A percentile compares a stretch with the other conserved stretches of the same genome.
phyloP scores from a whole-genome alignment of 2,329 filamentous ascomycete species.

The Neofusicoccum laricinum region DNA sequence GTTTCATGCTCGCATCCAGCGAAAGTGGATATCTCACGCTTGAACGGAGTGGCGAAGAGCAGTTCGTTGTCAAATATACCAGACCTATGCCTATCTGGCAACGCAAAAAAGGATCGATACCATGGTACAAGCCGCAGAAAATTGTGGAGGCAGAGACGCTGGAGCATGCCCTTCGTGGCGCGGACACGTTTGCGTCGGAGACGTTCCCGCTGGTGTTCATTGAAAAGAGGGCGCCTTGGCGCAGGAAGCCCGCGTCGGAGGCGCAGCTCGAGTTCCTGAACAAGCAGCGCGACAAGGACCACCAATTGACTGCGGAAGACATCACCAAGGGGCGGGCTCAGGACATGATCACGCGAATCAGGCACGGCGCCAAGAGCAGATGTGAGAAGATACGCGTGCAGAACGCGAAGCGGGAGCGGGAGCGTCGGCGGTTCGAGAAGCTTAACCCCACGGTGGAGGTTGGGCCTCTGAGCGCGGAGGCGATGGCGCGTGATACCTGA shows the following conservation, averaged over 20 bases:
- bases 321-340: slow-evolving; percentile 77
- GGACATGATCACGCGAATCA: slow-evolving; percentile 92
- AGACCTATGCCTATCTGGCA: slow-evolving; percentile 33
- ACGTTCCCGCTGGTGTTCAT: slow-evolving; percentile 69
- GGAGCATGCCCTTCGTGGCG: slow-evolving; percentile 73
- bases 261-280: slow-evolving; percentile 68
- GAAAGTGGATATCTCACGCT: slow-evolving; percentile 61
- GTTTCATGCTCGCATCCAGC: slow-evolving; percentile 66
- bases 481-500: neutral
- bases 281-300: slow-evolving; percentile 55
- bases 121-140: slow-evolving; percentile 54
- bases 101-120: neutral
- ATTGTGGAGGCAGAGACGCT: slow-evolving; percentile 67
- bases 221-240: slow-evolving; percentile 65
- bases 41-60: slow-evolving; percentile 41
- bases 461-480: slow-evolving; percentile 4
- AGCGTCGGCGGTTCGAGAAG: slow-evolving; percentile 44
- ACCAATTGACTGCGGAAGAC: slow-evolving; percentile 53
- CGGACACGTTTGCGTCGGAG: slow-evolving; percentile 73
- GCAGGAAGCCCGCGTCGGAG: slow-evolving; percentile 59
- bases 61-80: slow-evolving; percentile 45
- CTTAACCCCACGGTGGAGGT: slow-evolving; percentile 13
- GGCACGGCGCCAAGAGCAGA: slow-evolving; percentile 71
- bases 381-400: slow-evolving; percentile 36
- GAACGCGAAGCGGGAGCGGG: slow-evolving; percentile 30